These are phyloP conservation scores for Xerocomus amazonicus DNA, from an alignment of 1,284 basidiomycete genomes.

Conservation along the genomic window DNA sequence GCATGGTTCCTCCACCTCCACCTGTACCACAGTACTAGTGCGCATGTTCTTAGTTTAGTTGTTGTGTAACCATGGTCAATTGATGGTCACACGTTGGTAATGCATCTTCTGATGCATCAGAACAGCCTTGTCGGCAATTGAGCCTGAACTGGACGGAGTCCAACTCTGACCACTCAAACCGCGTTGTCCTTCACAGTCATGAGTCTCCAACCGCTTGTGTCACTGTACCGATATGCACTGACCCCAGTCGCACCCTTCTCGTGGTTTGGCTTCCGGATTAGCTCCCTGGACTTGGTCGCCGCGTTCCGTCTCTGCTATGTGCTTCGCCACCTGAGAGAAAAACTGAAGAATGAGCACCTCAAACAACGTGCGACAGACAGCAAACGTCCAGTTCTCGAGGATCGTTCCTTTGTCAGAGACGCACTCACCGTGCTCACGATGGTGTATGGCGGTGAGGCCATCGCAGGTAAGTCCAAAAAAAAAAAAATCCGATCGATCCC, in stretches of 20 bases:
- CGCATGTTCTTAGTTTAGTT: constrained; percentile 10
- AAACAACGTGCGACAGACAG: constrained; percentile 15
- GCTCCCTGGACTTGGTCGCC: constrained; percentile 61
- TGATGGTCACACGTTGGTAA: constrained; percentile 2
- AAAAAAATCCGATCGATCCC: neutral
- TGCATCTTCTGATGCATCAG: neutral
- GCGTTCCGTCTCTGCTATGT: constrained; percentile 63
- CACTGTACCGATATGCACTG: constrained; percentile 51
- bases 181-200: constrained; percentile 10
- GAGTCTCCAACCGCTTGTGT: constrained; percentile 44
- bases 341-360: constrained; percentile 42
- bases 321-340: constrained; percentile 63
- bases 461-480: constrained; percentile 44
- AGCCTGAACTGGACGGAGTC: neutral
- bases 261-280: constrained; percentile 60
- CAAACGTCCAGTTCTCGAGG: constrained; percentile 38
- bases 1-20: constrained; percentile 34
- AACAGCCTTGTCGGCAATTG: constrained; percentile 6
- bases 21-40: constrained; percentile 32
- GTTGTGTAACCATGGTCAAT: neutral
- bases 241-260: constrained; percentile 64
- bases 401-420: constrained; percentile 55
- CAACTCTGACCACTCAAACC: too few species aligned
- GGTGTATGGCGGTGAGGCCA: constrained; percentile 71
- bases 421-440: constrained; percentile 56